Base-by-base conservation (phyloP, 2,329 filamentous ascomycete species). In the Aphanoascus verrucosus region DNA sequence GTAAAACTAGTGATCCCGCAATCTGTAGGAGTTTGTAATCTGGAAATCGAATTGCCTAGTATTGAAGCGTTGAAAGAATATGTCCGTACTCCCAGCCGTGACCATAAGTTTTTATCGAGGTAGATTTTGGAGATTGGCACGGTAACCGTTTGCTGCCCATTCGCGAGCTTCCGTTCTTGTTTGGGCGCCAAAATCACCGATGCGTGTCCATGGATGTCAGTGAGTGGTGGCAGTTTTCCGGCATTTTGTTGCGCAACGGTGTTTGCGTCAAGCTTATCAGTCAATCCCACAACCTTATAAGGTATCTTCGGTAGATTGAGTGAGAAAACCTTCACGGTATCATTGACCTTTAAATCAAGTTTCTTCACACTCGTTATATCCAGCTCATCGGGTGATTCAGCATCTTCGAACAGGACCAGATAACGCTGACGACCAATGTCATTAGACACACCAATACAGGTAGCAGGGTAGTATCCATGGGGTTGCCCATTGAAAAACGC, bases 391-490 rank as follows among this genome's bases (percentile, higher is more conserved):
- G 69, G 66, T 17, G 58, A 59, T 52, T 68, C 70, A 12, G 58
- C 55, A 49, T 74, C 73, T 57, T 72, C 71, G 56, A 75, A 76
- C 46, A 69, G 67, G 20, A 76, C 67, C 12, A 68, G 64, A 59
- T 76, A 75, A 31, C 72, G 72, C 37, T 60, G 60, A 49, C 73
- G 67, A 0, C 65, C 60, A 9, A 67, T 63, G 2, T 65, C 61
- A 43, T 69, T 63, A 17, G 73, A 67, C 14, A 65, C 67, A 2
- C 74, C 76, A 34, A 81, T 63, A 59, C 75, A 83, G n/a, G 74
- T 79, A 7, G 77, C 81, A 46, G 81, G 79, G 61, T 80, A 82
- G 62, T 77, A 83, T n/a, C 68, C 72, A 51, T 74, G 73, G 46
- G 70, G 74, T n/a, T 69, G 69, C 17, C 76, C 75, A 58, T 74